Evolutionary conservation across 1,284 basidiomycete genomes (phyloP), one percentile per base, ranked within the genome.

Genomic region (Puccinia triticina): DNA sequence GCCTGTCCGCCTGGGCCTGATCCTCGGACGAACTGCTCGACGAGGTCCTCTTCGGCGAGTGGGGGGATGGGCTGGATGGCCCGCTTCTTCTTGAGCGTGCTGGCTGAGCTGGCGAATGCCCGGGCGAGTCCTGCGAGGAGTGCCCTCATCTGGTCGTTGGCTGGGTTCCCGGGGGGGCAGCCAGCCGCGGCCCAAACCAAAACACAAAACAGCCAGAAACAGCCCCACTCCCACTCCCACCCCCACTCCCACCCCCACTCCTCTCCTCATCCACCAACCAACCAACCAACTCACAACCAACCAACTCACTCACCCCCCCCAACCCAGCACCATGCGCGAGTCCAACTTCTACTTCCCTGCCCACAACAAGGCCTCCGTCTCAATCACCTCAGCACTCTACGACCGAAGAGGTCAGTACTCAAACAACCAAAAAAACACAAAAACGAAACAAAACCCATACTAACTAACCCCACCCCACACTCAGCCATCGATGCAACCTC

Each of bases 271-370:
- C n/a, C n/a, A n/a, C n/a, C n/a, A n/a, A n/a, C n/a, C 40, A 43
- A 43, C 40, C 40, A 43, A 43, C 40, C 74, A 2, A 55, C 10
- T 37, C 67, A 57, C 14, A 57, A 57, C 43, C 64, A 34, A n/a
- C 40, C 4, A 64, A 16, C 83, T 21, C 43, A 37, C 23, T 71
- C 32, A 50, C 72, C 14, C 81, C 57, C 40, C 61, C 46, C n/a
- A 77, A 73, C 57, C 14, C 64, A 66, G 12, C 7, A 32, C 77
- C 78, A 79, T 29, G 83, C 71, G 96, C 86, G 96, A 99, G 88
- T 94, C 94, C 86, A 98, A 97, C 90, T 96, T 96, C 89, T 93
- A 93, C 81, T 96, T 96, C 88, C 94, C 96, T 40, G 91, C 92
- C 67, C 95, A 96, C 89, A 97, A 97, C 89, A 91, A 95, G 89